phyloP scores from a whole-genome alignment of 805 yeast genomes.

The Zygosaccharomyces pseudorouxii region DNA sequence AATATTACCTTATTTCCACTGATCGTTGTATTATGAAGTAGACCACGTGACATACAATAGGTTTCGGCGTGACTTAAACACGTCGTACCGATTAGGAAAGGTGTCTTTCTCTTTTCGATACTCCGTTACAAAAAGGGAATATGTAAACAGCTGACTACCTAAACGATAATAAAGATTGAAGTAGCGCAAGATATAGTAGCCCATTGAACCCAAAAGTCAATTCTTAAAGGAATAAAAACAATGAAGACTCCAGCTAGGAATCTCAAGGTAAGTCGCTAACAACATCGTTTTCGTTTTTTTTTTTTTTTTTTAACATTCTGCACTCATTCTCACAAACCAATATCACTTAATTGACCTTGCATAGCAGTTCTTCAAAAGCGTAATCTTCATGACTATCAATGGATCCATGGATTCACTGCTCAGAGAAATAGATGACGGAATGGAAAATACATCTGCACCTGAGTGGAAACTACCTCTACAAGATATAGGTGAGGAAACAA shows the following conservation, averaged over 20 bases:
- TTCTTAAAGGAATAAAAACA: background rate
- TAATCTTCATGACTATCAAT: conserved; percentile 1
- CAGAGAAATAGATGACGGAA: conserved; percentile 32
- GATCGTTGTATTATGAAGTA: background rate
- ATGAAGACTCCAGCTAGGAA: background rate
- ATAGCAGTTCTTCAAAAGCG: background rate
- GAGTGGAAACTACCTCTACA: conserved; percentile 25
- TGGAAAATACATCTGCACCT: conserved; percentile 17
- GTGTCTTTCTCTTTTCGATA: background rate
- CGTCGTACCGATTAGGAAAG: conserved; percentile 7
- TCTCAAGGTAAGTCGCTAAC: background rate
- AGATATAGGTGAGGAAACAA: conserved; percentile 33
- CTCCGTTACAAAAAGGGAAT: background rate
- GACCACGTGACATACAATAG: background rate
- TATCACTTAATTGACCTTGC: background rate
- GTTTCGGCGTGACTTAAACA: background rate
- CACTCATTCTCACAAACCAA: background rate
- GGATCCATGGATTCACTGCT: conserved; percentile 30
- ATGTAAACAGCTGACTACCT: background rate
- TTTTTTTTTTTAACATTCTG: background rate
- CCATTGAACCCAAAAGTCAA: background rate
- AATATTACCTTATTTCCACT: no score
- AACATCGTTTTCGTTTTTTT: background rate
- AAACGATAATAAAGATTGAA: background rate
- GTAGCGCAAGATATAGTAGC: background rate